Conservation (phyloP, 345 rosid species). For the Triadica sebifera region DNA sequence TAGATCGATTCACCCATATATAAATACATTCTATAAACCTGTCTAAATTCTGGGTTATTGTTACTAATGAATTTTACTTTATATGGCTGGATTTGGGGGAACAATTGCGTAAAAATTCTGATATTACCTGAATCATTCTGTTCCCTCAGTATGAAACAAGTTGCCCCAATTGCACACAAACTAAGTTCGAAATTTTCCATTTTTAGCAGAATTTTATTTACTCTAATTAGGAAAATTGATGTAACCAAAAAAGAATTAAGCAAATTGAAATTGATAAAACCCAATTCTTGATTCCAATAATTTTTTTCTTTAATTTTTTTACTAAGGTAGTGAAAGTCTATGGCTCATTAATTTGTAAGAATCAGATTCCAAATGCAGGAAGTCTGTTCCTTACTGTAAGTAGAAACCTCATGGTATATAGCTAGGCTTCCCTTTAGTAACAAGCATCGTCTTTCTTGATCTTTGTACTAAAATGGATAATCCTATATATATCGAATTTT, state of each 20-base stretch:
- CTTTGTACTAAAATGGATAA: no score
- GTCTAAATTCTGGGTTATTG: neutral
- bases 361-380: constrained; percentile 44
- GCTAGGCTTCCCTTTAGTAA: neutral
- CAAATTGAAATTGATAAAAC: neutral
- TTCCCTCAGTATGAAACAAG: constrained; percentile 30
- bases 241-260: neutral
- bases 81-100: neutral
- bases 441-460: no score
- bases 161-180: neutral
- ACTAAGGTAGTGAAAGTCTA: neutral
- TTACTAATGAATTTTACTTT: neutral
- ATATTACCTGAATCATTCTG: neutral
- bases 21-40: no score
- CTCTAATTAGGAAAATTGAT: neutral
- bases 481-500: no score
- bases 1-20: no score
- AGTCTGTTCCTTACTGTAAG: constrained; percentile 35
- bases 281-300: constrained; percentile 12
- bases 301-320: neutral
- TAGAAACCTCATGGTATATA: constrained; percentile 17
- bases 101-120: constrained; percentile 9
- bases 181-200: neutral
- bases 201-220: neutral
- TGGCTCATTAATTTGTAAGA: constrained; percentile 7